These are phyloP conservation scores for Vinca major DNA, from an alignment of 305 asterid genomes.

Conservation along the genomic window DNA sequence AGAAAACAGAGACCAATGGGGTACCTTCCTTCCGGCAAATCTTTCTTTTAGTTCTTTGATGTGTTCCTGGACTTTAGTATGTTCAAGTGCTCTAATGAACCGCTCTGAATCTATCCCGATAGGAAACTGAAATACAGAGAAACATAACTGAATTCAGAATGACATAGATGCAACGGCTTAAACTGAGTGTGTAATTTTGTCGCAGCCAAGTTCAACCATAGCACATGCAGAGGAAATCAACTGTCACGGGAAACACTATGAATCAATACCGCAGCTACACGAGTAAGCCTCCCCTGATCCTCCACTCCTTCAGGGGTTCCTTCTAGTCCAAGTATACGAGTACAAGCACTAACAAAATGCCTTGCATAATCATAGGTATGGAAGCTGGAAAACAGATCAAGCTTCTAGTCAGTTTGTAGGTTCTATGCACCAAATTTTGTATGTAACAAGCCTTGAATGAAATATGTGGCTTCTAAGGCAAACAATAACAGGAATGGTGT, in stretches of 20 bases:
- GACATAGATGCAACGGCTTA: not conserved
- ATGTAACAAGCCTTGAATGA: not conserved
- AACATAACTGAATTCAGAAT: slow-evolving; percentile 13
- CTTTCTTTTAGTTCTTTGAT: slow-evolving; percentile 62
- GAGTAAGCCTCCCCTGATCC: slow-evolving; percentile 92
- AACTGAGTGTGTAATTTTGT: not conserved
- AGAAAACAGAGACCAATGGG: slow-evolving; percentile 14
- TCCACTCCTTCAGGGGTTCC: slow-evolving; percentile 98
- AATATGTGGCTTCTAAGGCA: not conserved
- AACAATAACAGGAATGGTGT: not conserved
- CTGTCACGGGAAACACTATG: slow-evolving; percentile 14
- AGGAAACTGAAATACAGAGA: slow-evolving; percentile 52
- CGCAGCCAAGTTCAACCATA: slow-evolving; percentile 9
- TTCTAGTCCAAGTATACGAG: slow-evolving; percentile 93
- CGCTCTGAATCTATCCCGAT: slow-evolving; percentile 91
- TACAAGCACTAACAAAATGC: slow-evolving; percentile 89
- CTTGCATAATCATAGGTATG: slow-evolving; percentile 93
- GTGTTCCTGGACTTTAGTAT: slow-evolving; percentile 45
- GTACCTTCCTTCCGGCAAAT: slow-evolving; percentile 82
- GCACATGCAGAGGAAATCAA: slow-evolving; percentile 4
- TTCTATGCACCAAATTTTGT: not conserved
- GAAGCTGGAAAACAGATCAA: slow-evolving; percentile 48
- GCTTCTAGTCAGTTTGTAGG: slow-evolving; percentile 10
- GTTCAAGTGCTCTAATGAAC: slow-evolving; percentile 73
- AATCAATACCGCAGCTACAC: slow-evolving; percentile 80